Evolutionary conservation across 495 filamentous ascomycete species (phyloP), one percentile per base, ranked within the genome.

Genomic region (Trichoderma virens): DNA sequence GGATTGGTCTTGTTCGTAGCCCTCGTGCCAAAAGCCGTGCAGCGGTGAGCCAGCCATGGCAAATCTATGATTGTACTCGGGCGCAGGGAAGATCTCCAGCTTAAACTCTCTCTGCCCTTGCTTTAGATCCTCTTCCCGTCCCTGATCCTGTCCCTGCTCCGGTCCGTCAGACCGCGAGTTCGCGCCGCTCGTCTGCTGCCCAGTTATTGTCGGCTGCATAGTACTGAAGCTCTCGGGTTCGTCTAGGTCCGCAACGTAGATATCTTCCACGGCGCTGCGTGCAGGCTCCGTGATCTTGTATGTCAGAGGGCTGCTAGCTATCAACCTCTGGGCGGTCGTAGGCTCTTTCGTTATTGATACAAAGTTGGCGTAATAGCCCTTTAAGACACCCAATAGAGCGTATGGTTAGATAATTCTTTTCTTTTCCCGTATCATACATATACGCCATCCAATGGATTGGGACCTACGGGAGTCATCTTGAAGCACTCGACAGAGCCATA

Each of bases 401-500:
- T 23, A 11, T 11, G 51, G 25, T 56, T 30, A 56, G 51, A 23
- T 30, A 56, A 9, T 23, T 56, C 9, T 27, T 13, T n/a, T 16
- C 9, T 28, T 27, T 16, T 56, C 25, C 2, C 4, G 27, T 70
- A 34, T 34, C 13, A 31, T 54, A 5, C 16, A 4, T 18, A 38
- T 62, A 8, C 23, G 3, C 38, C 18, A 43, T 11, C 65, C 60
- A 66, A 59, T 41, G 43, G 2, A 25, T 61, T 62, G 59, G 47
- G 11, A 70, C 74, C 25, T 77, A 92, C 90, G 69, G 83, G 82
- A 23, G 91, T 76, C 68, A 83, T 86, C 72, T 86, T 85, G 76
- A 91, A 97, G 66, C 86, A 85, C 27, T 85, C 82, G 9, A 97
- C 83, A 61, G 91, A 84, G 62, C 90, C 91, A 73, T 89, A 89